Conservation (phyloP, 768 basidiomycete species). For the Mycena rosella region DNA sequence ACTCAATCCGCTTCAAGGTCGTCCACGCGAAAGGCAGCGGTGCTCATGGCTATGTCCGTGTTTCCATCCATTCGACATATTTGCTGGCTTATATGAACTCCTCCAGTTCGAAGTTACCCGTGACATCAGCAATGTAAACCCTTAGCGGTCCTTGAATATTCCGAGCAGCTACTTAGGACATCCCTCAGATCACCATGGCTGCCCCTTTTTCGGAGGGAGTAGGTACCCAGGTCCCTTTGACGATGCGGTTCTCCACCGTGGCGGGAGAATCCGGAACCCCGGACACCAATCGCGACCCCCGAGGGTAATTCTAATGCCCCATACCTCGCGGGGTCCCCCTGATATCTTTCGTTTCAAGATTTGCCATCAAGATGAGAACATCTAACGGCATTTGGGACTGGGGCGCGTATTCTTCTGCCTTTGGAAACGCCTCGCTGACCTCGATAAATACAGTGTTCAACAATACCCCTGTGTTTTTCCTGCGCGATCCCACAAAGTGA, state of each 20-base stretch:
- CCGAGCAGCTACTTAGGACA: neutral
- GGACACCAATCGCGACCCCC: conserved; percentile 36
- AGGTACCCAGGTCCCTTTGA: conserved; percentile 32
- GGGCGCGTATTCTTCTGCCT: conserved; percentile 5
- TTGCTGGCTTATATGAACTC: neutral
- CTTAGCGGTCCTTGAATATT: neutral
- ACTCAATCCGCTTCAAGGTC: conserved; percentile 9
- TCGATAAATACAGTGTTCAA: conserved; percentile 33
- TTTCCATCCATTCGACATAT: neutral
- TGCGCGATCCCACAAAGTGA: conserved; percentile 35
- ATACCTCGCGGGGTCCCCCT: too few relatives aligned
- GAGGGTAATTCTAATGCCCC: conserved; percentile 14
- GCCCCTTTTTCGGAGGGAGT: conserved; percentile 37
- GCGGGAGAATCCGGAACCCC: conserved; percentile 32
- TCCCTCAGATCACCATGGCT: conserved; percentile 34
- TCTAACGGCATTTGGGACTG: conserved; percentile 36
- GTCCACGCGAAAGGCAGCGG: conserved; percentile 38
- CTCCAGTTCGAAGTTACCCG: conserved; percentile 35
- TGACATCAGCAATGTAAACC: conserved; percentile 30
- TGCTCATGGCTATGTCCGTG: conserved; percentile 32
- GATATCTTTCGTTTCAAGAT: neutral
- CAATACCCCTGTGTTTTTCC: conserved; percentile 32
- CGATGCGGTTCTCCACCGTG: conserved; percentile 33
- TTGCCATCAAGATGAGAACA: conserved; percentile 36
- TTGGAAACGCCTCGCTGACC: neutral